A percentile compares a stretch with the other conserved stretches of the same genome.
Evolutionary conservation across 2,329 filamentous ascomycete species (phyloP).

Genomic region (Colletotrichum noveboracense): DNA sequence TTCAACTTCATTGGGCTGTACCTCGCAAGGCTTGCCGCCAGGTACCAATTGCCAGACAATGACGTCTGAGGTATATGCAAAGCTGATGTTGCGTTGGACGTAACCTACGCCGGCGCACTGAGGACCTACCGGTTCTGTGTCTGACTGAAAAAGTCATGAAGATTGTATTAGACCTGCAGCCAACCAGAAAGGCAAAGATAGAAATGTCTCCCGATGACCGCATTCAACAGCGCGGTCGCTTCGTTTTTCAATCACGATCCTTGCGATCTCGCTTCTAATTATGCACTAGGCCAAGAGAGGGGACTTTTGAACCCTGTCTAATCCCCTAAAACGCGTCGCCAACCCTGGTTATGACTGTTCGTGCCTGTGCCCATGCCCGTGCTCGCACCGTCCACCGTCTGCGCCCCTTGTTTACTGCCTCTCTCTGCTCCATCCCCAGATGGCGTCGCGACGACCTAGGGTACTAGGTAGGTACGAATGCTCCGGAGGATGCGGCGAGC

Average conservation of each 20-base stretch:
- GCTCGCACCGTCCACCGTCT: not conserved
- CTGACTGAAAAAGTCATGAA: not conserved
- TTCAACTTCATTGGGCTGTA: not conserved
- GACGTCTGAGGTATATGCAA: not conserved
- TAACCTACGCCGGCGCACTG: not conserved
- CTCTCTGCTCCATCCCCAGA: not conserved
- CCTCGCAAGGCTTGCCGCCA: not conserved
- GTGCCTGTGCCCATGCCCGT: not conserved
- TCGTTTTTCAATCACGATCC: not conserved
- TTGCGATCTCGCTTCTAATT: not conserved
- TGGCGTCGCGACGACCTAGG: not conserved
- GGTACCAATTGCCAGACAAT: not conserved
- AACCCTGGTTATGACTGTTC: not conserved
- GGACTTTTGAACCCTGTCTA: not conserved
- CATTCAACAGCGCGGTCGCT: not conserved
- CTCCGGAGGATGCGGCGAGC: not conserved
- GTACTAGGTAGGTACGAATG: not conserved
- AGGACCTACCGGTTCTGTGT: not conserved
- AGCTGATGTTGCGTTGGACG: not conserved
- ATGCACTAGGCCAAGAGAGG: not conserved
- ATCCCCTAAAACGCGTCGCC: not conserved
- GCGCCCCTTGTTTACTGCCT: not conserved
- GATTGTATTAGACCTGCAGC: not conserved
- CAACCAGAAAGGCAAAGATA: not conserved
- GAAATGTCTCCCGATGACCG: not conserved